These are phyloP conservation scores for Cryphonectria nitschkei DNA, from an alignment of 2,329 filamentous ascomycete genomes.

Conservation along the genomic window DNA sequence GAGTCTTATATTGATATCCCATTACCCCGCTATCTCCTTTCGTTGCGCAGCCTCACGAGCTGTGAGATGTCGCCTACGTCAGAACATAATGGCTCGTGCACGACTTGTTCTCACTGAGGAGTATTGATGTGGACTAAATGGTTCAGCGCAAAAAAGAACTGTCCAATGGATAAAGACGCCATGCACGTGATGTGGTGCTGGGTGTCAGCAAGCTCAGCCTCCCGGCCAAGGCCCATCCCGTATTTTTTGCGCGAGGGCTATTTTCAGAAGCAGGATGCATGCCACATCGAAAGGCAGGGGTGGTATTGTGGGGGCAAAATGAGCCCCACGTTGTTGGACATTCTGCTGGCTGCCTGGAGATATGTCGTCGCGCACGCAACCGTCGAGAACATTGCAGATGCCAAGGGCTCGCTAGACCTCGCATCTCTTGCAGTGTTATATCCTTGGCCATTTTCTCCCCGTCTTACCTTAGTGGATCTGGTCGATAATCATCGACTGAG, in stretches of 20 bases:
- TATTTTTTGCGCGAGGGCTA: constrained; percentile 12
- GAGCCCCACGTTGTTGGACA: neutral
- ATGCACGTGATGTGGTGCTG: neutral
- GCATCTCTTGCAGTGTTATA: neutral
- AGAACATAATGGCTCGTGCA: neutral
- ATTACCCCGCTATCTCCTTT: neutral
- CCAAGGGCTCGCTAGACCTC: neutral
- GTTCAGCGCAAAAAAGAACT: constrained; percentile 5
- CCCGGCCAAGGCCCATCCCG: neutral
- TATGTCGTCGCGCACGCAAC: neutral
- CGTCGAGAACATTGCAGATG: neutral
- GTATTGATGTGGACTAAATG: neutral
- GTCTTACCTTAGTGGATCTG: neutral
- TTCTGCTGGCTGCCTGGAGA: neutral
- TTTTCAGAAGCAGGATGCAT: neutral
- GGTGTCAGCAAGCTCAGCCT: constrained; percentile 5
- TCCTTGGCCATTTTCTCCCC: neutral
- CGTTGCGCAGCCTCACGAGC: neutral
- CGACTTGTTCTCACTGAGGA: neutral
- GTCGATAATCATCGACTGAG: neutral
- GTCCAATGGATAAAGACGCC: constrained; percentile 1
- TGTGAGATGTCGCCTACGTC: neutral
- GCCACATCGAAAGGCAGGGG: neutral
- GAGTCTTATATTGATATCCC: neutral
- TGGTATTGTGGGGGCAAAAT: neutral